These are phyloP conservation scores for Lipomyces sp. DNA, from an alignment of 805 yeast genomes.

Conservation along the genomic window DNA sequence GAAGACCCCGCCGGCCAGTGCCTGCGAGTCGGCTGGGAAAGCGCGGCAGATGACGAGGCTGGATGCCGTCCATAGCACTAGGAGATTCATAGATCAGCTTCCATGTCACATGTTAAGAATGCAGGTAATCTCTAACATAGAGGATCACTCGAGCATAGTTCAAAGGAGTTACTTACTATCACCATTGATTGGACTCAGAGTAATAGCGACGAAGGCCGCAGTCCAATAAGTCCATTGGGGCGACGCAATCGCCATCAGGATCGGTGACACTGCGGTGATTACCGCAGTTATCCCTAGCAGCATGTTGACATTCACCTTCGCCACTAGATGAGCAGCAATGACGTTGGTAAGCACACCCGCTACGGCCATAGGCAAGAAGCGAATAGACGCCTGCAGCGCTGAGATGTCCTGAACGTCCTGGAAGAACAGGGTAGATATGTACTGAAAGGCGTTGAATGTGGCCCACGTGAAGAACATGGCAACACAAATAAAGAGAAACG, in stretches of 20 bases:
- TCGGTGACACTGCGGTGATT: slow-evolving; percentile 11
- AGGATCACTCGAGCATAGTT: slow-evolving; percentile 6
- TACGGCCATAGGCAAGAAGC: slow-evolving; percentile 12
- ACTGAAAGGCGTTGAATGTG: slow-evolving; percentile 10
- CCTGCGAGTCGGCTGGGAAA: slow-evolving; percentile 12
- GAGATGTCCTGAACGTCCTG: slow-evolving; percentile 11
- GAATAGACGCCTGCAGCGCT: slow-evolving; percentile 12
- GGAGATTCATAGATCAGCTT: slow-evolving; percentile 7
- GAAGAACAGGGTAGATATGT: slow-evolving; percentile 12
- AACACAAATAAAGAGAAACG: slow-evolving; percentile 6
- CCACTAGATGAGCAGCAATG: slow-evolving; percentile 10
- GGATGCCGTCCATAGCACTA: slow-evolving; percentile 12
- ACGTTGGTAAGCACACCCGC: slow-evolving; percentile 10
- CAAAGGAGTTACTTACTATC: slow-evolving; percentile 6
- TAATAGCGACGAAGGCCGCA: slow-evolving; percentile 11
- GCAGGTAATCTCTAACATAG: slow-evolving; percentile 11
- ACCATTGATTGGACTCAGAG: slow-evolving; percentile 12
- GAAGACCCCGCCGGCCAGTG: slow-evolving; percentile 12
- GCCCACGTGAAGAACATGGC: slow-evolving; percentile 13
- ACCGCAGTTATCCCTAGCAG: slow-evolving; percentile 9
- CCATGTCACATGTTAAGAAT: slow-evolving; percentile 8
- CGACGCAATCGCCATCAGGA: slow-evolving; percentile 12
- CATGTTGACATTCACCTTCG: slow-evolving; percentile 11
- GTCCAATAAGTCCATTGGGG: slow-evolving; percentile 11
- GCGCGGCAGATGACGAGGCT: slow-evolving; percentile 12